Percentiles rank a stretch among this genome's conserved stretches.
Conservation (phyloP, 2,329 filamentous ascomycete species). For the Paraphaeosphaeria minitans region DNA sequence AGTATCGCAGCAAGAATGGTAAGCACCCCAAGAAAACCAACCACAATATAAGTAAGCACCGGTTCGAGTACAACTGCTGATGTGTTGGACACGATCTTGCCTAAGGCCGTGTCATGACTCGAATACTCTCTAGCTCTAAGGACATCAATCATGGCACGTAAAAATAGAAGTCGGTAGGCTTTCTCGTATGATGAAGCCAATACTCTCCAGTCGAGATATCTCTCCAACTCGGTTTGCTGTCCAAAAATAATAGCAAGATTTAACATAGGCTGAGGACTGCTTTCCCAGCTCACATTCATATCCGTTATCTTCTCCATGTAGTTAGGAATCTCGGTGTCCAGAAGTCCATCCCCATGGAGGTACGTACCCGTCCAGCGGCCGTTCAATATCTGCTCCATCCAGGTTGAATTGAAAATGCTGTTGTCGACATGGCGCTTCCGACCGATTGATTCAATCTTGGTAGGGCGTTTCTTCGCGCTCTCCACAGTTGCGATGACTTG, state of each 20-base stretch:
- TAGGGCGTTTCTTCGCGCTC: background rate
- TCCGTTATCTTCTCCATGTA: conserved; percentile 17
- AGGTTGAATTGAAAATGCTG: conserved; percentile 41
- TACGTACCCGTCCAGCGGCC: background rate
- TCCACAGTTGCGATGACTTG: conserved; percentile 50
- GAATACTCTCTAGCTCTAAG: conserved; percentile 16
- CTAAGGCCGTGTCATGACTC: too few species aligned
- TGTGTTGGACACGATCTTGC: conserved; percentile 28
- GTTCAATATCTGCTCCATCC: conserved; percentile 42
- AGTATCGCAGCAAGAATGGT: conserved; percentile 29
- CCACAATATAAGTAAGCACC: conserved; percentile 46
- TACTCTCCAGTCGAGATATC: conserved; percentile 41
- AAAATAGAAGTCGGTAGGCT: conserved; percentile 52
- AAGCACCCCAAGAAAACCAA: conserved; percentile 38
- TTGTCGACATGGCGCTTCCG: conserved; percentile 28
- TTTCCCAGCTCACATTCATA: conserved; percentile 18
- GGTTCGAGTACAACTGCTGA: conserved; percentile 47
- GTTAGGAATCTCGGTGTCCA: conserved; percentile 10
- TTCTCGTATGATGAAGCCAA: conserved; percentile 45
- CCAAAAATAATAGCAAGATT: conserved; percentile 24
- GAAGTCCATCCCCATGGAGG: conserved; percentile 17
- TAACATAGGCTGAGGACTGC: conserved; percentile 28
- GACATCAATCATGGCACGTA: conserved; percentile 42
- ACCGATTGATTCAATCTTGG: conserved; percentile 21
- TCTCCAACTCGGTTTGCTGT: conserved; percentile 45